Percentiles rank a stretch among this genome's conserved stretches.
Conservation (phyloP, 371 early-diverging fungal genomes). For the Batrachochytrium dendrobatidis region DNA sequence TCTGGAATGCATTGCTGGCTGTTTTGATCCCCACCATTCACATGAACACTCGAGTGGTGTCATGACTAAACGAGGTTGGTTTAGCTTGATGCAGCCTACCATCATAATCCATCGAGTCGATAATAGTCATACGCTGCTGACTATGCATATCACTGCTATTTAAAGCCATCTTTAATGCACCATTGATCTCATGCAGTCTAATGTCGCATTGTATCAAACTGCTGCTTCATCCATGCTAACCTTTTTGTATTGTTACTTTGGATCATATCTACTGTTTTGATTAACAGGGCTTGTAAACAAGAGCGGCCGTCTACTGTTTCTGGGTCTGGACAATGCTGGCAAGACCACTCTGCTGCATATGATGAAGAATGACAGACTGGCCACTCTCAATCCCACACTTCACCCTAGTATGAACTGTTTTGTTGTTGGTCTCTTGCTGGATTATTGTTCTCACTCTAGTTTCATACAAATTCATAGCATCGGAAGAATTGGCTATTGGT, state of each 20-base stretch:
- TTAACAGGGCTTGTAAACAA: conserved; percentile 80
- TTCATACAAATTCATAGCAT: conserved; percentile 52
- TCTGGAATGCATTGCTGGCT: too few species aligned
- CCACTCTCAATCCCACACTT: conserved; percentile 94
- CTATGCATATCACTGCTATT: too few species aligned
- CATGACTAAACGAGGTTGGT: too few species aligned
- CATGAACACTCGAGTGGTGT: too few species aligned
- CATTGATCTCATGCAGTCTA: not conserved
- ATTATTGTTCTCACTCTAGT: not conserved
- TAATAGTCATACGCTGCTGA: too few species aligned
- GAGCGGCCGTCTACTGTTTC: conserved; percentile 97
- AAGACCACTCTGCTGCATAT: conserved; percentile 99
- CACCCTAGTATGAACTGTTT: conserved; percentile 93
- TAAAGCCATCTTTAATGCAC: too few species aligned
- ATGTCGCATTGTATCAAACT: not conserved
- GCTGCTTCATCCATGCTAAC: not conserved
- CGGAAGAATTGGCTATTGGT: conserved; percentile 93
- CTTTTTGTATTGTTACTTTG: not conserved
- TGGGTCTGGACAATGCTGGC: conserved; percentile 99
- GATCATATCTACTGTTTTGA: conserved; percentile 43
- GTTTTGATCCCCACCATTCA: too few species aligned
- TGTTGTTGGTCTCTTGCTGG: conserved; percentile 4
- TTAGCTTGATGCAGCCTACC: too few species aligned
- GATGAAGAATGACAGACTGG: conserved; percentile 97
- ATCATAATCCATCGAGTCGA: too few species aligned